Evolutionary conservation across 2,329 filamentous ascomycete genomes (phyloP).

Genomic region (Aureobasidium subglaciale): DNA sequence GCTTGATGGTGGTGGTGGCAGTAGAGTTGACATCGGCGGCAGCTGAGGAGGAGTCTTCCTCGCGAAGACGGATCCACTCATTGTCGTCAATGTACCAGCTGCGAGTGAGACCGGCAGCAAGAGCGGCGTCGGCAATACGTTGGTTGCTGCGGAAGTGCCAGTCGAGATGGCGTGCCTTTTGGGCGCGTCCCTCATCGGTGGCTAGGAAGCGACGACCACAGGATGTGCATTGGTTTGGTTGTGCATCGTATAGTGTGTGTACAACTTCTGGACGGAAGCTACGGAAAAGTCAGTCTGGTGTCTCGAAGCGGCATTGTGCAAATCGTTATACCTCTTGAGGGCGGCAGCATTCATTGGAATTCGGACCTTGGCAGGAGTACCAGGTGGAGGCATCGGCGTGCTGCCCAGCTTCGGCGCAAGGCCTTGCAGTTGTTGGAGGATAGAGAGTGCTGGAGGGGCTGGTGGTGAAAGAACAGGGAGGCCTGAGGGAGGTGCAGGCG

Average conservation of each 20-base stretch:
- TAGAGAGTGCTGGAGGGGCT: neutral
- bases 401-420: slow-evolving; percentile 3
- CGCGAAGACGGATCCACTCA: slow-evolving; percentile 84
- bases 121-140: slow-evolving; percentile 72
- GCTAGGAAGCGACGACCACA: slow-evolving; percentile 81
- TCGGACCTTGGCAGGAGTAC: slow-evolving; percentile 12
- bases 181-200: slow-evolving; percentile 69
- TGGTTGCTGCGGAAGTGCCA: slow-evolving; percentile 97
- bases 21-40: slow-evolving; percentile 31
- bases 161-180: slow-evolving; percentile 89
- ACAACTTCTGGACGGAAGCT: slow-evolving; percentile 71
- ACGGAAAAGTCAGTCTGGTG: slow-evolving; percentile 18
- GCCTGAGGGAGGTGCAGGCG: slow-evolving; percentile 18
- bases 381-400: slow-evolving; percentile 7
- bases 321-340: slow-evolving; percentile 22
- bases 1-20: slow-evolving; percentile 19
- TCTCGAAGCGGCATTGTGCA: neutral
- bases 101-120: slow-evolving; percentile 75
- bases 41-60: slow-evolving; percentile 58
- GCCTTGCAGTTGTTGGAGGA: slow-evolving; percentile 14
- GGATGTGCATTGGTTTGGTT: slow-evolving; percentile 81
- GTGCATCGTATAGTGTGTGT: slow-evolving; percentile 66
- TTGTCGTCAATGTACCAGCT: slow-evolving; percentile 92
- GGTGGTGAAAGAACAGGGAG: slow-evolving; percentile 11
- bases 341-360: slow-evolving; percentile 25